Evolutionary conservation across 805 yeast species (phyloP), one percentile per base, ranked within the genome.

Genomic region (Candida ovalis): DNA sequence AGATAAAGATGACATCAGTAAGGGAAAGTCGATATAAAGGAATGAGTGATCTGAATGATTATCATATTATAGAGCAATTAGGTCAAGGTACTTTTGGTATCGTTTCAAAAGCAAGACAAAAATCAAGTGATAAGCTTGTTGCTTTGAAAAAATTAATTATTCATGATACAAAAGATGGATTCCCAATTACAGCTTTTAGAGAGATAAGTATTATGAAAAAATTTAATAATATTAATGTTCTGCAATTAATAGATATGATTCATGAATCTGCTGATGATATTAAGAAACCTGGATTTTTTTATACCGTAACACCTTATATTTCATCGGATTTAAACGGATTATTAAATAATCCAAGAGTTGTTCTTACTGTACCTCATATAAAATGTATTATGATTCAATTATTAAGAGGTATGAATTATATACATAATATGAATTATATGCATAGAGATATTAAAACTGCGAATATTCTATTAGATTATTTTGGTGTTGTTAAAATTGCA

Each of bases 391-490:
- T 89, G 83, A 57, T 64, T 23, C 99, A 94, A 67, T 67, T 94
- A 35, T 70, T 95, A 7, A 70, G 74, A 45, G 99, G 98, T 7
- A 75, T 94, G 35, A 80, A 86, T 50, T 94, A 84, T 61, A 79
- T 94, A 27, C 99, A 94, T 67, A 69, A 63, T 41, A 57, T 68
- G 54, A 67, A 78, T 54, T 75, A 75, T 60, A 58, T 85, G 64
- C 99, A 94, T 65, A 76, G 99, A 48, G 99, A 94, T 62, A 88
- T 94, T 49, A 94, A 94, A 66, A 90, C 98, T 0, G 96, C 99
- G n/a, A 94, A 94, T 60, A 86, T 94, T 30, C 75, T 94, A 35
- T 76, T 94, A 8, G 91, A 86, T 59, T 78, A 74, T 45, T 70
- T 74, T 44, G 99, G 99, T 0, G 70, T 80, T 8, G 73, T 95